Percentiles rank a stretch among this genome's conserved stretches.
phyloP scores from a whole-genome alignment of 305 asterid genomes.

The Fraxinus velutina region DNA sequence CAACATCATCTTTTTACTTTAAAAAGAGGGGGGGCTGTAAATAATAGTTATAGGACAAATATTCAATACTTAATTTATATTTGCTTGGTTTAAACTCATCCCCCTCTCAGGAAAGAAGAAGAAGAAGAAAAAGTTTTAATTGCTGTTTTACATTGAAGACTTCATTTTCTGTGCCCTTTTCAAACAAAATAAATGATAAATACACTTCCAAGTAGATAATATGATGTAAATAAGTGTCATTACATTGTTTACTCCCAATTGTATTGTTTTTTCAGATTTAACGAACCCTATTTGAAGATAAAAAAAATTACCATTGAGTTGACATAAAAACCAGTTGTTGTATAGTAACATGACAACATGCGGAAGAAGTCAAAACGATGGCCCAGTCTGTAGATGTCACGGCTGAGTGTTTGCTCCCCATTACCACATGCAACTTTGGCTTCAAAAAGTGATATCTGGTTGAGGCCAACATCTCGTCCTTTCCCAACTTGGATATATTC shows the following conservation, averaged over 20 bases:
- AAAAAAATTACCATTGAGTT: slow-evolving; percentile 19
- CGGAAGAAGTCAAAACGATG: slow-evolving; percentile 32
- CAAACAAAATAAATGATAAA: background rate
- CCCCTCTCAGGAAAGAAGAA: background rate
- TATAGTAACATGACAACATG: slow-evolving; percentile 28
- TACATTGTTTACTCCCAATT: background rate
- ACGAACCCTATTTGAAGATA: background rate
- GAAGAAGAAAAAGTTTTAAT: background rate
- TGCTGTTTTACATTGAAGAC: background rate
- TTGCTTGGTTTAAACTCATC: background rate
- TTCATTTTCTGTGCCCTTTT: background rate
- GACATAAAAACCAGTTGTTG: slow-evolving; percentile 30
- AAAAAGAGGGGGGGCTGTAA: background rate
- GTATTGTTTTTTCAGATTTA: background rate
- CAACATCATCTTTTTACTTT: background rate
- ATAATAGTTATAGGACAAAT: background rate
- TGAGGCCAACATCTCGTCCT: slow-evolving; percentile 34
- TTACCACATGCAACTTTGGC: slow-evolving; percentile 33
- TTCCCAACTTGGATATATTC: slow-evolving; percentile 35
- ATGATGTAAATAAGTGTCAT: background rate
- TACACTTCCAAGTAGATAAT: background rate
- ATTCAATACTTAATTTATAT: background rate
- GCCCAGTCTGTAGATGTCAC: slow-evolving; percentile 30
- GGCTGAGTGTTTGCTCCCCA: slow-evolving; percentile 32
- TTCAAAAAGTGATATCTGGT: slow-evolving; percentile 31